Evolutionary conservation across 1,139 yeast genomes (phyloP), one percentile per base, ranked within the genome.

Genomic region (Schwanniomyces etchellsii): DNA sequence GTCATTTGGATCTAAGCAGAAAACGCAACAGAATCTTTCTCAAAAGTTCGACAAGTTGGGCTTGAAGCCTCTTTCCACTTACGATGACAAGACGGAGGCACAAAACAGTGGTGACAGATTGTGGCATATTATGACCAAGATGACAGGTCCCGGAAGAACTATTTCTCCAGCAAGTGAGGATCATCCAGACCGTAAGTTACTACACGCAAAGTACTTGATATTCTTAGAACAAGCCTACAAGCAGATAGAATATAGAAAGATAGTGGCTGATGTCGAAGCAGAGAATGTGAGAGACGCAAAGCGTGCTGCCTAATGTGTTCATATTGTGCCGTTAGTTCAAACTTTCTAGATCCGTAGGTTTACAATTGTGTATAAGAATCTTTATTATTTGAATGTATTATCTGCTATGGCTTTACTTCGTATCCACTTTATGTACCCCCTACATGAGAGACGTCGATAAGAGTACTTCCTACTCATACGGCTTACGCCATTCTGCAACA

Each of bases 201-300:
- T 91, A 50, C 60, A 70, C 38, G 84, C 80, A 26, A 91, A 91
- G 59, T 91, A 86, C 62, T 70, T 75, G 51, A 74, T 91, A 27
- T 88, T 86, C 69, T 64, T 86, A 40, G 96, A 89, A 49, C 94
- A 85, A 73, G 86, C 94, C 34, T 72, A 64, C 44, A 74, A 81
- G 29, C 97, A 91, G 58, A 80, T 72, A 47, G 74, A 68, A 45
- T 91, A 84, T 59, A 73, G 97, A 54, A 57, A 63, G 16, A 51
- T 74, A 58, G 86, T 89, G 29, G 86, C 81, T 45, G 57, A 57
- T 28, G 66, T 77, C 3, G 85, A 77, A 47, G 49, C 46, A 5
- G 55, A 45, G 29, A 57, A 49, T 38, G 32, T 45, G 36, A 48
- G 41, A 29, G 33, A 39, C 20, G 36, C 40, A 16, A 37, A 35